These are phyloP conservation scores for Amaranthus cruentus DNA, from an alignment of 148 eudicot species.

Conservation along the genomic window DNA sequence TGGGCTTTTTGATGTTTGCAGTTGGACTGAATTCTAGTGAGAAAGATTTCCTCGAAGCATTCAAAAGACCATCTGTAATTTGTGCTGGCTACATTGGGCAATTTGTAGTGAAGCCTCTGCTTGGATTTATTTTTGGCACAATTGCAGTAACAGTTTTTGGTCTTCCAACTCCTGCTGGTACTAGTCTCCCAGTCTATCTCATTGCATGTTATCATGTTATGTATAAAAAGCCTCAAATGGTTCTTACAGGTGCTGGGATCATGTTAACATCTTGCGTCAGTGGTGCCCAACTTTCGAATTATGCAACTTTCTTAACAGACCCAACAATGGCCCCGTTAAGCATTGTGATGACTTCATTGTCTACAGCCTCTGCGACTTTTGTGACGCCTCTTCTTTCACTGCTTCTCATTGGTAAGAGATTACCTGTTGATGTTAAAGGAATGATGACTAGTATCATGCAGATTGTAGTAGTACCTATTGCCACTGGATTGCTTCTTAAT, in stretches of 20 bases:
- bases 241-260: slow-evolving; percentile 81
- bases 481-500: slow-evolving; percentile 74
- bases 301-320: slow-evolving; percentile 90
- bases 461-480: slow-evolving; percentile 84
- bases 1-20: slow-evolving; percentile 92
- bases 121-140: slow-evolving; percentile 78
- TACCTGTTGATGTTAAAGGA: slow-evolving; percentile 94
- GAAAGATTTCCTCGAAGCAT: slow-evolving; percentile 87
- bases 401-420: slow-evolving; percentile 80
- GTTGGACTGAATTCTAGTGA: slow-evolving; percentile 90
- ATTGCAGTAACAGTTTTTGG: slow-evolving; percentile 58
- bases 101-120: slow-evolving; percentile 74
- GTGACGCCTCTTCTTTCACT: slow-evolving; percentile 80
- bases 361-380: slow-evolving; percentile 88
- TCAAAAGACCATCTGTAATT: slow-evolving; percentile 69
- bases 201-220: neutral
- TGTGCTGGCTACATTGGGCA: slow-evolving; percentile 89
- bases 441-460: slow-evolving; percentile 86
- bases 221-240: slow-evolving; percentile 17
- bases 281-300: slow-evolving; percentile 96
- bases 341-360: slow-evolving; percentile 89
- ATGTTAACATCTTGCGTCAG: slow-evolving; percentile 95
- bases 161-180: slow-evolving; percentile 84
- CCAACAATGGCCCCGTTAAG: slow-evolving; percentile 92
- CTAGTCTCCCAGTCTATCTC: slow-evolving; percentile 9